Evolutionary conservation across 192 early-diverging fungal species (phyloP).

Genomic region (Physocladia obscura): DNA sequence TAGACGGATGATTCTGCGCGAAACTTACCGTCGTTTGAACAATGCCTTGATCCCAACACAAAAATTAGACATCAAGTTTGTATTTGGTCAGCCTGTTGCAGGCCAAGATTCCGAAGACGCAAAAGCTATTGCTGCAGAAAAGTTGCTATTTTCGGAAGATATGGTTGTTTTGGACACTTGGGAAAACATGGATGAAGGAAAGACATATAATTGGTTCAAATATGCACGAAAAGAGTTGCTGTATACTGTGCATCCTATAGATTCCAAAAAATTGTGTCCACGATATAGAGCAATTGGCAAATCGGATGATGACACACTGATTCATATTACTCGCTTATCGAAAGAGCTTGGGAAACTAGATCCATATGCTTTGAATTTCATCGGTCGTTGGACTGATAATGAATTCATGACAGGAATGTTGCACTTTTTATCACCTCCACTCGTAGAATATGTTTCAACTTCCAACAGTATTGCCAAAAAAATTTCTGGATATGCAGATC

Average conservation of each 20-base stretch:
- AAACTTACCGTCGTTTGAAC: neutral
- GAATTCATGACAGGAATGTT: no score
- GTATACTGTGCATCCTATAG: neutral
- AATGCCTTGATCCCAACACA: neutral
- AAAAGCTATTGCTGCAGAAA: neutral
- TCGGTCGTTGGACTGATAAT: no score
- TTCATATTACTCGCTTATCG: neutral
- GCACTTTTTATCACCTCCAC: no score
- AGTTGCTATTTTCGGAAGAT: neutral
- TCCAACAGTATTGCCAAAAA: no score
- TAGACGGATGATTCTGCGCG: conserved; percentile 1
- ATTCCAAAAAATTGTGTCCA: neutral
- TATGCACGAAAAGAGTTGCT: neutral
- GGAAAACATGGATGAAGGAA: conserved; percentile 2
- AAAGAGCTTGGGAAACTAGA: neutral
- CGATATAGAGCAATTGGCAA: conserved; percentile 4
- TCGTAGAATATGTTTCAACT: no score
- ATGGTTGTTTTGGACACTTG: neutral
- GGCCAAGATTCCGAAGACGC: neutral
- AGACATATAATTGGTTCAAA: conserved; percentile 12
- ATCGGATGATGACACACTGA: conserved; percentile 8
- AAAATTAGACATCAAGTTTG: neutral
- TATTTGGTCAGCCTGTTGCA: conserved; percentile 11
- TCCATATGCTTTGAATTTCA: no score
- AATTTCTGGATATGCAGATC: no score